Percentiles rank a stretch among this genome's conserved stretches.
Evolutionary conservation across 768 basidiomycete species (phyloP).

Genomic region (Fibroporia radiculosa): DNA sequence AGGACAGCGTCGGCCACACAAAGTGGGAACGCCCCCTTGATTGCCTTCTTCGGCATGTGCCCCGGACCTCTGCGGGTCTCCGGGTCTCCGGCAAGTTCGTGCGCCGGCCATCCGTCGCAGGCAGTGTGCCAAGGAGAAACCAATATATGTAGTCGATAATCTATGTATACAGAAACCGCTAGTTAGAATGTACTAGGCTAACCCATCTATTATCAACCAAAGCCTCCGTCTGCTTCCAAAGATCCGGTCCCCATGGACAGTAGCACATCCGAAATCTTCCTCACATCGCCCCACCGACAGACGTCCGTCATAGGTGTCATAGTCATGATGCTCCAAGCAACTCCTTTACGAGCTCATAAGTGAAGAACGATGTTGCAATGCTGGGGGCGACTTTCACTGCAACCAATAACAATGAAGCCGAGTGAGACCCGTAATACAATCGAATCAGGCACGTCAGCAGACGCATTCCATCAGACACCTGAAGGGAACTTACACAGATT

Average conservation of each 20-base stretch:
- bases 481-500: constrained; percentile 60
- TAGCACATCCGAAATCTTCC: no score
- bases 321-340: constrained; percentile 32
- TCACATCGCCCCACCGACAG: no score
- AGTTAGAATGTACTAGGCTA: no score
- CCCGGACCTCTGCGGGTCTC: neutral
- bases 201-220: no score
- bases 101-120: neutral
- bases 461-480: constrained; percentile 4
- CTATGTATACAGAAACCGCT: no score
- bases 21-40: neutral
- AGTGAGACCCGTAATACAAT: no score
- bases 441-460: neutral
- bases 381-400: constrained; percentile 88
- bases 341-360: constrained; percentile 63
- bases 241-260: no score
- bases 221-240: no score
- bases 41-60: neutral
- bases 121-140: no score
- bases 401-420: constrained; percentile 2
- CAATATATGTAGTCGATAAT: no score
- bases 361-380: constrained; percentile 82
- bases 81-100: neutral
- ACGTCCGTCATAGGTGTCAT: no score
- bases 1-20: neutral